Conservation (phyloP, 176 grass and related monocot genomes). For the Carex myosuroides region DNA sequence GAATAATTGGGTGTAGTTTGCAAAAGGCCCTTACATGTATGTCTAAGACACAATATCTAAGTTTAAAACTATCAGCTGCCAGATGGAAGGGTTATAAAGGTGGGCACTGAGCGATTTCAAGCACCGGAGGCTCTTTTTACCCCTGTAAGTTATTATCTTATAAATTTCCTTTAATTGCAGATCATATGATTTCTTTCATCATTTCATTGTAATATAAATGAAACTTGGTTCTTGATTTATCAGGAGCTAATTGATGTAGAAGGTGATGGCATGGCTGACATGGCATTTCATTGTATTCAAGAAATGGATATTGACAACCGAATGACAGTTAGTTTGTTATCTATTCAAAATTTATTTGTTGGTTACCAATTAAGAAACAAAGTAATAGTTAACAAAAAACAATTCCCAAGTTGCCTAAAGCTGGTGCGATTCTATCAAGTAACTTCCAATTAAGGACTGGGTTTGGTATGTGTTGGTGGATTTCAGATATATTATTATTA, state of each 20-base stretch:
- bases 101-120: slow-evolving; percentile 94
- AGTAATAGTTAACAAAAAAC: background rate
- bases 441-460: background rate
- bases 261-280: slow-evolving; percentile 95
- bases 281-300: slow-evolving; percentile 94
- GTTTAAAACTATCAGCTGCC: slow-evolving; percentile 65
- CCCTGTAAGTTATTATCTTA: slow-evolving; percentile 41
- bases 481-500: background rate
- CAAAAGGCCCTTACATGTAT: background rate
- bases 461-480: background rate
- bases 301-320: slow-evolving; percentile 99
- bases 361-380: background rate
- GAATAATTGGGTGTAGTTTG: background rate
- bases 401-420: background rate
- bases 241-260: slow-evolving; percentile 97
- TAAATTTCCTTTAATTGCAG: slow-evolving; percentile 2
- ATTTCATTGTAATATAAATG: background rate
- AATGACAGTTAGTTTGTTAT: slow-evolving; percentile 53
- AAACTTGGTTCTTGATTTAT: background rate
- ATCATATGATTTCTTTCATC: background rate
- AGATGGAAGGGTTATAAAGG: slow-evolving; percentile 99
- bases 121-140: slow-evolving; percentile 95
- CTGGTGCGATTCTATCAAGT: slow-evolving; percentile 19
- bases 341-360: background rate
- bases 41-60: background rate